Conservation (phyloP, 208 protist species). For the Trichomonas vaginalis region DNA sequence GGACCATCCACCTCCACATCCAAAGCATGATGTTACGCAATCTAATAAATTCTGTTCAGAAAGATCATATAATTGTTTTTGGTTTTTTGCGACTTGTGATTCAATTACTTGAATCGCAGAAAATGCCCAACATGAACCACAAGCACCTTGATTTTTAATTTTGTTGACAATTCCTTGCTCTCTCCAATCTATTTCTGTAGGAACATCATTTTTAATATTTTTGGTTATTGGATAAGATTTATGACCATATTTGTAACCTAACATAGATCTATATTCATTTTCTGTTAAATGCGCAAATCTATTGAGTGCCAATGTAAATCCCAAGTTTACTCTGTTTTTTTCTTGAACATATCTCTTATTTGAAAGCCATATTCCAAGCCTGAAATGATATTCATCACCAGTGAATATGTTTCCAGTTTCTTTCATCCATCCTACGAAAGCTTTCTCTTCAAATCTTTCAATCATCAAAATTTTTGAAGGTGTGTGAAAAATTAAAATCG, state of each 20-base stretch:
- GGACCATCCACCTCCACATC: conserved; percentile 68
- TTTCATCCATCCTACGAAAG: background rate
- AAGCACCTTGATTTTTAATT: conserved; percentile 46
- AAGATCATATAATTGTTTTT: conserved; percentile 37
- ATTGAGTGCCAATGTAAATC: background rate
- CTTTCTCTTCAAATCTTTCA: too few relatives aligned
- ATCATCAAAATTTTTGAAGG: too few relatives aligned
- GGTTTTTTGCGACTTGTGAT: conserved; percentile 14
- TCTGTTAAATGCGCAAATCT: background rate
- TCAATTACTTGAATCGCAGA: conserved; percentile 34
- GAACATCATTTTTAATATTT: conserved; percentile 7
- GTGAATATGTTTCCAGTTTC: background rate
- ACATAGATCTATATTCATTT: background rate
- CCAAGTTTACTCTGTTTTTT: background rate
- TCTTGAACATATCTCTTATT: background rate
- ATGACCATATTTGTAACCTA: background rate
- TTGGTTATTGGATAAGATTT: background rate
- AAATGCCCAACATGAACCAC: conserved; percentile 50
- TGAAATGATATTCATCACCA: background rate
- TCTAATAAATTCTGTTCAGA: conserved; percentile 77
- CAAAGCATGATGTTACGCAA: conserved; percentile 53
- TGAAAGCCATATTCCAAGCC: background rate
- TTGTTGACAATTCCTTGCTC: conserved; percentile 37
- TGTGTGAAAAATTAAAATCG: too few relatives aligned
- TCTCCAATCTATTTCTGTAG: conserved; percentile 42